Percentiles rank a stretch among this genome's conserved stretches.
Conservation (phyloP, 1,139 yeast genomes). For the Debaryomyces coudertii region DNA sequence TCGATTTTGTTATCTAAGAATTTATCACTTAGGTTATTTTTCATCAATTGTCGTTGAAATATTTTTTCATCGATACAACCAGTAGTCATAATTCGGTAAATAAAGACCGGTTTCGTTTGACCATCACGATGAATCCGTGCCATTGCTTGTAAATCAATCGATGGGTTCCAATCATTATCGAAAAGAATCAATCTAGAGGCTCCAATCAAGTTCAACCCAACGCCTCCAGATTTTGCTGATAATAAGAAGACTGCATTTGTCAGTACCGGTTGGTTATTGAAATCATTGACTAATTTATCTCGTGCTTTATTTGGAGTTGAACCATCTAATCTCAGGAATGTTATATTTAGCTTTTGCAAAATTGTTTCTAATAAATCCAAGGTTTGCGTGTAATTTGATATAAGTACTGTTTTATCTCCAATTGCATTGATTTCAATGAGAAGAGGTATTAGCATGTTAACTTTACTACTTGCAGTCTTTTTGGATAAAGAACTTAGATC, state of each 20-base stretch:
- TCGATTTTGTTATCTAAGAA: slow-evolving; percentile 61
- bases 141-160: slow-evolving; percentile 93
- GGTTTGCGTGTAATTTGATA: slow-evolving; percentile 89
- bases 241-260: slow-evolving; percentile 67
- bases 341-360: slow-evolving; percentile 51
- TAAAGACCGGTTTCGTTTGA: slow-evolving; percentile 73
- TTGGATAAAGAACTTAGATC: slow-evolving; percentile 19
- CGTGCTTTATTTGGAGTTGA: slow-evolving; percentile 70
- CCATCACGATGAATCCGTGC: slow-evolving; percentile 96
- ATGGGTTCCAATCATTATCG: slow-evolving; percentile 96
- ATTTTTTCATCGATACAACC: slow-evolving; percentile 96
- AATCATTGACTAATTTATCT: slow-evolving; percentile 64
- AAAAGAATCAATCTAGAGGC: slow-evolving; percentile 83
- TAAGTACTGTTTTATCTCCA: slow-evolving; percentile 80
- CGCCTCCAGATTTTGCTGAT: slow-evolving; percentile 93
- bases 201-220: slow-evolving; percentile 87
- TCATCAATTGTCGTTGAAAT: slow-evolving; percentile 89
- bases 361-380: slow-evolving; percentile 72
- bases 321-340: slow-evolving; percentile 78
- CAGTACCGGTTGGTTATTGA: slow-evolving; percentile 55
- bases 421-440: slow-evolving; percentile 40
- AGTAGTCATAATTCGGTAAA: slow-evolving; percentile 80
- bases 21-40: slow-evolving; percentile 75
- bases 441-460: slow-evolving; percentile 57
- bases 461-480: slow-evolving; percentile 55